Base-by-base conservation (phyloP, 495 filamentous ascomycete genomes). In the Tetracladium marchalianum region DNA sequence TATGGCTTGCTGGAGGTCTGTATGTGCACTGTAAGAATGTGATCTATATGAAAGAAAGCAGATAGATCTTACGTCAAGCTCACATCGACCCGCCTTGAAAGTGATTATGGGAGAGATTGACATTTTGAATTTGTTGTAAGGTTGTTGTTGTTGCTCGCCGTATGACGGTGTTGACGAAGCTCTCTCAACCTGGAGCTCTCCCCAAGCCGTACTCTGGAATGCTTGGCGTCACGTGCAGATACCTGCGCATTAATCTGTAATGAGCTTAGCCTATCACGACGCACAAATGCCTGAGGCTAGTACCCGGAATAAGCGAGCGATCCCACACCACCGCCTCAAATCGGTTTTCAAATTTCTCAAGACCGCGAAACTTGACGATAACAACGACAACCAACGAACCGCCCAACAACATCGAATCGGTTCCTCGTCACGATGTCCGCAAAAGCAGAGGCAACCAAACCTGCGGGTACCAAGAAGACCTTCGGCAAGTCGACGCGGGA, bases 401-500 rank as follows among this genome's bases (percentile, higher is more conserved):
- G 55, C 31, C 39, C 47, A 33, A 47, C 48, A 41, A 37, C 43
- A 50, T 15, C 41, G 40, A 49, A 41, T 47, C 47, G 52, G 54
- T 57, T 51, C 46, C 40, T 56, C 62, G 62, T 65, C 71, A 75
- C 64, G 49, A 87, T 85, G 81, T 84, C 82, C 78, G 75, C 73
- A 59, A 43, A 41, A 39, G 36, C 36, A 34, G 52, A 58, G 47
- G 51, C 51, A 49, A 53, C 54, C 18, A 57, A 40, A 46, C 59
- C 68, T 49, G 65, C 73, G 57, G 66, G 59, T 59, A 71, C 81
- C 73, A 87, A 85, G 72, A 95, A 95, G 85, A 87, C 81, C 75
- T 95, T 95, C 79, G 90, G 87, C 75, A 95, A 94, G 81, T 85
- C 86, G 72, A 85, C 87, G 73, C 82, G 92, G 73, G 76, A 81